phyloP scores from a whole-genome alignment of 2,329 filamentous ascomycete species.

The Lachnellula subtilissima region DNA sequence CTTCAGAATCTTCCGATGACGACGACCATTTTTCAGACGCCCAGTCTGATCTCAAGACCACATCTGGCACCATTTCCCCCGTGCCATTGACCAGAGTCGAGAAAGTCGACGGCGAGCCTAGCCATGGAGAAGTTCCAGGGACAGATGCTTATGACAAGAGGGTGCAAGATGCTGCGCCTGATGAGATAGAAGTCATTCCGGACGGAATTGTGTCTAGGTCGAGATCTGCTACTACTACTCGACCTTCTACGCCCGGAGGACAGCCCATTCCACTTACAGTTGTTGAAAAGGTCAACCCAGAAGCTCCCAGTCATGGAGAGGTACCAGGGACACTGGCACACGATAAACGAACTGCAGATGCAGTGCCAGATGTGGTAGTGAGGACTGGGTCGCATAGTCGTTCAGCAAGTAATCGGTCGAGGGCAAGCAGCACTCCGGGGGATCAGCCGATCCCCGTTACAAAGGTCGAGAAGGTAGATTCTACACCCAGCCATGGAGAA shows the following conservation, averaged over 20 bases:
- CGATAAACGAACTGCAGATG: conserved; percentile 50
- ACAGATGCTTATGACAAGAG: conserved; percentile 53
- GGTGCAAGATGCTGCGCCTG: conserved; percentile 53
- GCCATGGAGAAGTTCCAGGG: conserved; percentile 58
- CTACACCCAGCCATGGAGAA: conserved; percentile 54
- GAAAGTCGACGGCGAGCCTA: conserved; percentile 52
- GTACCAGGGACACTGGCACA: conserved; percentile 57
- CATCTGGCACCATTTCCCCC: conserved; percentile 40
- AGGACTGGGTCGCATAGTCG: conserved; percentile 22
- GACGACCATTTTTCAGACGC: conserved; percentile 69
- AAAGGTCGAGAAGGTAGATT: conserved; percentile 53
- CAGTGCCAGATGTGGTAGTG: conserved; percentile 57
- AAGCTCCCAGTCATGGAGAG: conserved; percentile 54
- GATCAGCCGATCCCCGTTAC: conserved; percentile 51
- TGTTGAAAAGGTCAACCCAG: conserved; percentile 51
- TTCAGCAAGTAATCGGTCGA: conserved; percentile 21
- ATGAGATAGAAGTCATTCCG: conserved; percentile 48
- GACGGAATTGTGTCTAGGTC: conserved; percentile 7
- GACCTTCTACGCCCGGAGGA: conserved; percentile 23
- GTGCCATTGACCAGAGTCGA: conserved; percentile 55
- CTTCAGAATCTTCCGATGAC: conserved; percentile 54
- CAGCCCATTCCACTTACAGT: conserved; percentile 51
- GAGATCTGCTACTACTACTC: neutral
- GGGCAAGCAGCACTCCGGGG: conserved; percentile 28
- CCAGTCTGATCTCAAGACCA: conserved; percentile 45